Evolutionary conservation across 73 alveolate species (phyloP).

Genomic region (Paramecium bursaria): DNA sequence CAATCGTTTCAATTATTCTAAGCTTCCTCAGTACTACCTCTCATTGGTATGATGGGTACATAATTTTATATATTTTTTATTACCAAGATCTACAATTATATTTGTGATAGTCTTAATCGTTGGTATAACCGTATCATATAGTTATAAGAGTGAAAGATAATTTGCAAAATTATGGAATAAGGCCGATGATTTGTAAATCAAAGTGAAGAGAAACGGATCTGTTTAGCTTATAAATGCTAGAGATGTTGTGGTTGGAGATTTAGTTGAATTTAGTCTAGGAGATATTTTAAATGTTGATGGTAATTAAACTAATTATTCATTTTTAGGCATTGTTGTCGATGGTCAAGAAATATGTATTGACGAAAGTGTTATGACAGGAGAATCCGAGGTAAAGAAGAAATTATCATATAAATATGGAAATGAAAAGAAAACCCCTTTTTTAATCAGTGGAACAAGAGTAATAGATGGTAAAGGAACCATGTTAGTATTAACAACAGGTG

Average conservation of each 20-base stretch:
- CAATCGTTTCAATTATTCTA: slow-evolving; percentile 78
- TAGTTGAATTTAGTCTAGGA: slow-evolving; percentile 84
- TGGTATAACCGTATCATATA: slow-evolving; percentile 77
- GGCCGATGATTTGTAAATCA: slow-evolving; percentile 76
- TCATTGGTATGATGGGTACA: slow-evolving; percentile 90
- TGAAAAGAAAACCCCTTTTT: slow-evolving; percentile 72
- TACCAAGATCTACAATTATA: slow-evolving; percentile 86
- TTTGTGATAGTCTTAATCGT: slow-evolving; percentile 83
- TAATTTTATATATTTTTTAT: slow-evolving; percentile 72
- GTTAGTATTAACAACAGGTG: slow-evolving; percentile 73
- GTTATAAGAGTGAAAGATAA: slow-evolving; percentile 80
- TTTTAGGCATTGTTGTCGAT: slow-evolving; percentile 71
- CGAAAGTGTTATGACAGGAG: slow-evolving; percentile 95
- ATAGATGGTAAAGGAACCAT: slow-evolving; percentile 77
- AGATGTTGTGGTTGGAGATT: slow-evolving; percentile 92
- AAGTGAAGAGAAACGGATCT: slow-evolving; percentile 84
- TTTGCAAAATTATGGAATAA: slow-evolving; percentile 81
- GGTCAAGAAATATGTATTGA: slow-evolving; percentile 82
- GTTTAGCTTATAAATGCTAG: slow-evolving; percentile 66
- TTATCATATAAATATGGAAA: slow-evolving; percentile 64
- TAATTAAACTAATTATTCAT: background rate
- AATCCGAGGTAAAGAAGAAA: slow-evolving; percentile 83
- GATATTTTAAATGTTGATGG: slow-evolving; percentile 90
- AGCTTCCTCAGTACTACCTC: slow-evolving; percentile 75
- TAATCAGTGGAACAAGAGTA: slow-evolving; percentile 73